phyloP scores from a whole-genome alignment of 192 early-diverging fungal species.

The Nowakowskiella sp. region DNA sequence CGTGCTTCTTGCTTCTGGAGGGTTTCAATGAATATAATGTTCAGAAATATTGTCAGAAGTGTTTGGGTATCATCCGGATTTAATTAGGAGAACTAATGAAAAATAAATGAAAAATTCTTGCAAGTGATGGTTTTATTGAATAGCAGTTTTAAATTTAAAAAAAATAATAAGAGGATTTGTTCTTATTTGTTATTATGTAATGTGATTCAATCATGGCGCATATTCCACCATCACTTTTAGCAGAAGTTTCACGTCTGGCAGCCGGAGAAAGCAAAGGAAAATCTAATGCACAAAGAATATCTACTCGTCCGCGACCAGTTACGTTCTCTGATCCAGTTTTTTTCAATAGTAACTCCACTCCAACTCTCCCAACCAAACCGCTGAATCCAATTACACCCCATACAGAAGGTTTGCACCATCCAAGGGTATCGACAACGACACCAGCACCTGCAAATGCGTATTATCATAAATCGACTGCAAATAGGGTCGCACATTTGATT shows the following conservation, averaged over 20 bases:
- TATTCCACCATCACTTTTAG: neutral
- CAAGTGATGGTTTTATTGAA: too few species aligned
- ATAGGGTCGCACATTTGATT: conserved; percentile 17
- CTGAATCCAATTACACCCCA: conserved; percentile 5
- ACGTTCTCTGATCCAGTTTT: conserved; percentile 1
- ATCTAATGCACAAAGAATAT: conserved; percentile 9
- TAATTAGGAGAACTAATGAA: too few species aligned
- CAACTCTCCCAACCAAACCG: neutral
- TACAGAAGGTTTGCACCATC: too few species aligned
- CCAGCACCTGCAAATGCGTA: conserved; percentile 16
- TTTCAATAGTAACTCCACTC: neutral
- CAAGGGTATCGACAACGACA: neutral
- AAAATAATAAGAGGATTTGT: too few species aligned
- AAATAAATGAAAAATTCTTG: too few species aligned
- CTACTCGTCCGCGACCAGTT: conserved; percentile 13
- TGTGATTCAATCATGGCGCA: neutral
- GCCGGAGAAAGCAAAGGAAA: neutral
- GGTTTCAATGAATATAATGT: too few species aligned
- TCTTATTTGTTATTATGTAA: too few species aligned
- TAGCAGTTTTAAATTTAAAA: too few species aligned
- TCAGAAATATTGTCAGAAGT: too few species aligned
- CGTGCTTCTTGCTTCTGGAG: too few species aligned
- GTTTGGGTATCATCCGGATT: too few species aligned
- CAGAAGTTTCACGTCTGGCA: neutral
- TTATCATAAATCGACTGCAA: conserved; percentile 11